Percentiles rank a stretch among this genome's conserved stretches.
These are phyloP conservation scores for Gossypium aridum DNA, from an alignment of 441 rosid species.

Conservation along the genomic window DNA sequence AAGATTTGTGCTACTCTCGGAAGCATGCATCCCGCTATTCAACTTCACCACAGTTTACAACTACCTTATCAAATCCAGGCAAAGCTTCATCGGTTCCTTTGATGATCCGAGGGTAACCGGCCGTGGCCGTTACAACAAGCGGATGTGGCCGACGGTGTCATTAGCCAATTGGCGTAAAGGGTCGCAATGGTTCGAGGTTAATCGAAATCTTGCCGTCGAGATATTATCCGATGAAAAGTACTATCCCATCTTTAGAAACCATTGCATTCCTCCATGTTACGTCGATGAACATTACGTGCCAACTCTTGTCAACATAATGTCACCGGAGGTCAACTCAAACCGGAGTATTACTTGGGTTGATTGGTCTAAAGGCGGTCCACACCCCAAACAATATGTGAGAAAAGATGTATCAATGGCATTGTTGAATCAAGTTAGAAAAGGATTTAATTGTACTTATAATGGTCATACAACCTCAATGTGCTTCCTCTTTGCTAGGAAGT, in stretches of 20 bases:
- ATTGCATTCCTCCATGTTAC: constrained; percentile 28
- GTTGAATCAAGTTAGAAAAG: constrained; percentile 16
- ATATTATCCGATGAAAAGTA: constrained; percentile 22
- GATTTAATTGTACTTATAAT: constrained; percentile 19
- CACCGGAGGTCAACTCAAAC: constrained; percentile 12
- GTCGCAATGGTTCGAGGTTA: constrained; percentile 39
- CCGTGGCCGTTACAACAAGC: constrained; percentile 35
- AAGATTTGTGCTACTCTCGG: constrained; percentile 35
- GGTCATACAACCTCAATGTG: constrained; percentile 16
- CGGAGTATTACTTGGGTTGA: constrained; percentile 33
- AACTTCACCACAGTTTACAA: constrained; percentile 31
- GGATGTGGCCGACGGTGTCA: constrained; percentile 30
- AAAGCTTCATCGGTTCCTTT: constrained; percentile 29
- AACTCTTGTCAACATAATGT: constrained; percentile 17
- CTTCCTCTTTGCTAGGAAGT: constrained; percentile 28
- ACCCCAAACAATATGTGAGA: constrained; percentile 15
- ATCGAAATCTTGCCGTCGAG: constrained; percentile 20
- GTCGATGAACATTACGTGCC: constrained; percentile 29
- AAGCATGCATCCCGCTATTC: constrained; percentile 37
- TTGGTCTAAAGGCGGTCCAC: constrained; percentile 27
- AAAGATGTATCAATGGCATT: constrained; percentile 14
- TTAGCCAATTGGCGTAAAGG: constrained; percentile 40
- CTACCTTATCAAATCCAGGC: constrained; percentile 24
- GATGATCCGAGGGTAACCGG: constrained; percentile 30
- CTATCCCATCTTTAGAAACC: constrained; percentile 14